Conservation (phyloP, 148 eudicot genomes). For the Silene latifolia region DNA sequence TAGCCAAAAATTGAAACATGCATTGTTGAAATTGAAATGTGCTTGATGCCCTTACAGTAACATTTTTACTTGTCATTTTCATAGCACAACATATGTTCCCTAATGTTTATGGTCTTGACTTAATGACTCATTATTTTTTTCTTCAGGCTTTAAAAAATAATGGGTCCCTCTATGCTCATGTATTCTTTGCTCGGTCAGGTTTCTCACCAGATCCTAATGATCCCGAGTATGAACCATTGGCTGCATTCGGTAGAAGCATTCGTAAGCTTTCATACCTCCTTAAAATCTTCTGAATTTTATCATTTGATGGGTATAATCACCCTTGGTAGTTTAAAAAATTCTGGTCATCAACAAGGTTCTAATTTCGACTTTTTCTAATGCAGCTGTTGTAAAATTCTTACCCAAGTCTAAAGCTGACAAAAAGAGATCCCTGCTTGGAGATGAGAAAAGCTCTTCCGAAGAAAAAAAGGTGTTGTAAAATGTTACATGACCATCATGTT, state of each 20-base stretch:
- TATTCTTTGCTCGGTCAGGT: constrained; percentile 88
- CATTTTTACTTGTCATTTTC: background rate
- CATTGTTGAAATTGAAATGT: background rate
- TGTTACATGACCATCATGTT: background rate
- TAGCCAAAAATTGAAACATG: background rate
- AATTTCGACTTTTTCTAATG: constrained; percentile 19
- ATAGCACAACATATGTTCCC: background rate
- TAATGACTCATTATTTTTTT: background rate
- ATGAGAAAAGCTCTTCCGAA: constrained; percentile 35
- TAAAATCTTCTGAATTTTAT: too few species aligned
- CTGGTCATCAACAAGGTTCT: background rate
- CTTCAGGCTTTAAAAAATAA: constrained; percentile 80
- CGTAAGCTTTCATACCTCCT: constrained; percentile 44
- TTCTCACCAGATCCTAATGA: constrained; percentile 85
- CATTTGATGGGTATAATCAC: background rate
- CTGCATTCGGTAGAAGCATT: constrained; percentile 74
- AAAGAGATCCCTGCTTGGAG: constrained; percentile 70
- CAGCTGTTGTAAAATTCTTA: constrained; percentile 68
- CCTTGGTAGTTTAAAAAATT: background rate
- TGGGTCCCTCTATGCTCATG: constrained; percentile 86
- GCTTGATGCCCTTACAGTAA: too few species aligned
- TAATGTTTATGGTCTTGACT: too few species aligned
- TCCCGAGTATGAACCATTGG: constrained; percentile 78
- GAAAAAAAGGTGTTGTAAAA: constrained; percentile 48
- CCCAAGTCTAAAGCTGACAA: constrained; percentile 87